Conservation (phyloP, 2,329 filamentous ascomycete species). For the Pseudogymnoascus sp. region DNA sequence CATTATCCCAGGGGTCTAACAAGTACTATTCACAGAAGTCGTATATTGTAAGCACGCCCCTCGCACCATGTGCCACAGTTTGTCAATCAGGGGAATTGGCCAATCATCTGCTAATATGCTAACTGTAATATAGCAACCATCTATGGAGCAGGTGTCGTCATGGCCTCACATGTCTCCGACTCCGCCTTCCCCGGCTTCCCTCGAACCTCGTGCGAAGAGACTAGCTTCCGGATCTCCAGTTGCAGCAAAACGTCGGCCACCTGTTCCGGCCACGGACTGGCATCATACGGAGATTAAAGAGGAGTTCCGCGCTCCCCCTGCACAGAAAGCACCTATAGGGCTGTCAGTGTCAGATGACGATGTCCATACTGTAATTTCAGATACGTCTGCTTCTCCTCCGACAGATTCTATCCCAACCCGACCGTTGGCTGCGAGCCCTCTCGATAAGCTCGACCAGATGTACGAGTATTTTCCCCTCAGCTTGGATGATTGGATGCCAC, state of each 20-base stretch:
- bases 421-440: neutral
- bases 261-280: neutral
- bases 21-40: constrained; percentile 24
- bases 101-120: neutral
- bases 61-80: neutral
- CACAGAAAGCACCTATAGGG: constrained; percentile 36
- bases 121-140: constrained; percentile 17
- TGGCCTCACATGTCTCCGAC: constrained; percentile 17
- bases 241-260: constrained; percentile 1
- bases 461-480: constrained; percentile 94
- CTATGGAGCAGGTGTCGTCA: constrained; percentile 17
- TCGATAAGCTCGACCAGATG: constrained; percentile 33
- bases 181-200: constrained; percentile 17
- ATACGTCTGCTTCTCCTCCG: neutral
- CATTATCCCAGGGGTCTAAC: constrained; percentile 18
- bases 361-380: constrained; percentile 38
- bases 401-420: neutral
- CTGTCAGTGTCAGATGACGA: constrained; percentile 55
- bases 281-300: constrained; percentile 7
- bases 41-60: constrained; percentile 20
- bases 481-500: constrained; percentile 86
- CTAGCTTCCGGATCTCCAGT: neutral
- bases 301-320: constrained; percentile 12
- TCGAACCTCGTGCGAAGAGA: neutral
- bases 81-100: neutral